Base-by-base conservation (phyloP, 345 rosid species). In the Excoecaria agallocha region DNA sequence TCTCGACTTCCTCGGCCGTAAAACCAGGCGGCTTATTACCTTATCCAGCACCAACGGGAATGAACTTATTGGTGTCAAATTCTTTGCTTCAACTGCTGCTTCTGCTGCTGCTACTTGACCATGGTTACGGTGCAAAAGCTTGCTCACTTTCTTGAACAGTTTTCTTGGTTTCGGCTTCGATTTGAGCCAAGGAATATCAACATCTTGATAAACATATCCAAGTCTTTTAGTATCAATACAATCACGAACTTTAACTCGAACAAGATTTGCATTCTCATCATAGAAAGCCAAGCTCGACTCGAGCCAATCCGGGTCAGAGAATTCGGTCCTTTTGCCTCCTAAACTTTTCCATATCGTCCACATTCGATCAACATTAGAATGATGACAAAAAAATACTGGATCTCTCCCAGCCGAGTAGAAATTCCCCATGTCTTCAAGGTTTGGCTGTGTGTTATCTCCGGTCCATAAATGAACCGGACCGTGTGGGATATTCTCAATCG, bases 351-450 rank as follows among this genome's bases (percentile, higher is more conserved):
- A 90, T 19, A 90, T 2, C 3, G 77, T 61, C 94, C 91, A 88
- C 88, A 86, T 71, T 7, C 91, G 85, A 70, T 90, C 94, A 2
- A 86, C 72, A 17, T 90, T 90, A 1, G 88, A 66, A 68, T 90
- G 94, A 74, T 88, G 94, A 37, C 82, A 72, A 22, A 41, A 88
- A 77, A 90, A 90, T 49, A 90, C 69, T 0, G 94, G 94, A 68
- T 88, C 94, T 65, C 89, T 83, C 0, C 56, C 94, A 0, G 90
- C 89, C 0, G 94, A 86, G 77, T 88, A 86, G 77, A 90, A 84
- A 43, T 74, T 86, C 3, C 94, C 94, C 94, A 90, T 88, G 84
- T 90, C 39, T 65, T 88, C 94, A 0, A 62, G 3, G 70, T 90
- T 81, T 3, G 88, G 87, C 19, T 85, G 87, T 0, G 43, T n/a